A percentile compares a stretch with the other conserved stretches of the same genome.
Evolutionary conservation across 2,329 filamentous ascomycete species (phyloP).

Genomic region (Alternaria postmessia): DNA sequence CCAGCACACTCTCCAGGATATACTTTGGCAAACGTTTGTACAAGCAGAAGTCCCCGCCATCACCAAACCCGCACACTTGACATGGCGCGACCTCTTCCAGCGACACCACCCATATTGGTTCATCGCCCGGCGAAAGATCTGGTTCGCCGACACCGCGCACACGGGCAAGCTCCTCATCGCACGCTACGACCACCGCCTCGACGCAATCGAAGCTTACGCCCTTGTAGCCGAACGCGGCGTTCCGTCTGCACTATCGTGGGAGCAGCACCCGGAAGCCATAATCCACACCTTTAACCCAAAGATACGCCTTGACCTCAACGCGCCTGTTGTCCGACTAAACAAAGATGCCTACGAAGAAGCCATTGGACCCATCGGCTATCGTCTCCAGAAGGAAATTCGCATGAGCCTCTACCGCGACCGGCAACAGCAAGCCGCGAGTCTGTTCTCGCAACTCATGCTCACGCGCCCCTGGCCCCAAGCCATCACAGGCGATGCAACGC

Average conservation of each 20-base stretch:
- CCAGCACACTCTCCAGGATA: slow-evolving; percentile 68
- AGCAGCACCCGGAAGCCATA: slow-evolving; percentile 69
- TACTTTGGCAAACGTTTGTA: slow-evolving; percentile 75
- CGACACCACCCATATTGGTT: slow-evolving; percentile 87
- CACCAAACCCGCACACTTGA: slow-evolving; percentile 63
- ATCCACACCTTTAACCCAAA: slow-evolving; percentile 77
- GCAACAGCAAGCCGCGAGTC: slow-evolving; percentile 39
- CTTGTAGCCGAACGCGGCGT: slow-evolving; percentile 71
- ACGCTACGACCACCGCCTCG: slow-evolving; percentile 76
- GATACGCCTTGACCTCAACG: slow-evolving; percentile 76
- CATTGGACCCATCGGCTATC: slow-evolving; percentile 36
- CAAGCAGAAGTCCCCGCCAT: slow-evolving; percentile 65
- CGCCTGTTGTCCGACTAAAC: slow-evolving; percentile 65
- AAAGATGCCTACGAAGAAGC: slow-evolving; percentile 35
- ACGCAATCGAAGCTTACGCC: slow-evolving; percentile 81
- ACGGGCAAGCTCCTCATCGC: slow-evolving; percentile 77
- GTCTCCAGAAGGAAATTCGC: slow-evolving; percentile 61
- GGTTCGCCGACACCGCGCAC: slow-evolving; percentile 80
- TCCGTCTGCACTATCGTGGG: slow-evolving; percentile 69
- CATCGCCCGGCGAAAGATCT: slow-evolving; percentile 78
- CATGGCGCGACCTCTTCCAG: slow-evolving; percentile 75
- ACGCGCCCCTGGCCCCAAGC: slow-evolving; percentile 61
- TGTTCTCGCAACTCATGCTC: slow-evolving; percentile 74
- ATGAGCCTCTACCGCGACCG: slow-evolving; percentile 53
- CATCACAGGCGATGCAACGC: slow-evolving; percentile 48